Conservation (phyloP, 148 eudicot genomes). For the Mesembryanthemum crystallinum region DNA sequence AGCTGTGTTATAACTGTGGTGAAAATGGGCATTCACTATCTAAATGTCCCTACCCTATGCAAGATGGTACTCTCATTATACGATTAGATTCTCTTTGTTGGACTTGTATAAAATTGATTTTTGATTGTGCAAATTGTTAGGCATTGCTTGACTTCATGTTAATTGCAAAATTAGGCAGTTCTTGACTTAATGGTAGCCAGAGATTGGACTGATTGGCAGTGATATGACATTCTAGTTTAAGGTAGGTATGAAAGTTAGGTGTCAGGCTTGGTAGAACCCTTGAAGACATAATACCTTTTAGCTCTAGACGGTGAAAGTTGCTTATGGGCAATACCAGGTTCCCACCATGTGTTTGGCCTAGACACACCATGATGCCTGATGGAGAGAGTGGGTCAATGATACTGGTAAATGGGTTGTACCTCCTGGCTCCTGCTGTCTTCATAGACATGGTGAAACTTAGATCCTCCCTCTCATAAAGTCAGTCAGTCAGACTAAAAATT, state of each 20-base stretch:
- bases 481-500: no score
- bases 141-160: background rate
- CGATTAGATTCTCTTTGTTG: background rate
- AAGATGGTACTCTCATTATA: slow-evolving; percentile 54
- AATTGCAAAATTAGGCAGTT: background rate
- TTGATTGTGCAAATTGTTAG: background rate
- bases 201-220: background rate
- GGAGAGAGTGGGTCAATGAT: background rate
- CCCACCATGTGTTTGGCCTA: background rate
- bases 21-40: slow-evolving; percentile 69
- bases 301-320: background rate
- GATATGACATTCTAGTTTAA: slow-evolving; percentile 1
- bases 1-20: slow-evolving; percentile 91
- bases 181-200: background rate
- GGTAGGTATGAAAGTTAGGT: background rate
- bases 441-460: no score
- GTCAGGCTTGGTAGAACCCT: no score
- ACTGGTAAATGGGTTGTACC: background rate
- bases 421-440: background rate
- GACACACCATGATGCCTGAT: background rate
- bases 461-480: no score
- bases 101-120: slow-evolving; percentile 1
- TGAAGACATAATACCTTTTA: background rate
- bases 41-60: slow-evolving; percentile 59
- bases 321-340: no score